Percentiles rank a stretch among this genome's conserved stretches.
phyloP scores from a whole-genome alignment of 106 monocot species.

The Chionographis japonica region DNA sequence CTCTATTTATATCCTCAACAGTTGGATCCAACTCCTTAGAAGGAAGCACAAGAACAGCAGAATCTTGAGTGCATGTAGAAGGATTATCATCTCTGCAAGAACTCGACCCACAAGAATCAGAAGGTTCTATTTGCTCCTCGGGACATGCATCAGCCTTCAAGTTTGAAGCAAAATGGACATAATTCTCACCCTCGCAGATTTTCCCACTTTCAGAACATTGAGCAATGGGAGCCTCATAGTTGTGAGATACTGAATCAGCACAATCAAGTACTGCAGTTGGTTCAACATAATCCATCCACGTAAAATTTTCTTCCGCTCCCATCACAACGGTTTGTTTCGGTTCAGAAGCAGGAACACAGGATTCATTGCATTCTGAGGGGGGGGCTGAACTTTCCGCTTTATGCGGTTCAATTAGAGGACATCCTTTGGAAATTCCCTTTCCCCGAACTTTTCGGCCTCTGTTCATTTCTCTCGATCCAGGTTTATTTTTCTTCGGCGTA shows the following conservation, averaged over 20 bases:
- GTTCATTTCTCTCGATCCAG: constrained; percentile 14
- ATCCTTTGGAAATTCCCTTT: constrained; percentile 3
- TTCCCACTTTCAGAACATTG: constrained; percentile 22
- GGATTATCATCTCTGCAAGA: constrained; percentile 12
- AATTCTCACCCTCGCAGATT: constrained; percentile 12
- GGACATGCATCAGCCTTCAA: constrained; percentile 1
- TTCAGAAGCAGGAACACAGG: constrained; percentile 4
- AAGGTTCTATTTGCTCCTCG: constrained; percentile 13
- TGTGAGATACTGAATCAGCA: constrained; percentile 13
- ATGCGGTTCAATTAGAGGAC: constrained; percentile 2
- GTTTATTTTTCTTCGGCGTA: constrained; percentile 30
- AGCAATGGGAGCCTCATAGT: constrained; percentile 9
- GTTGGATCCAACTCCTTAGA: constrained; percentile 26
- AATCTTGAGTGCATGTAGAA: constrained; percentile 18
- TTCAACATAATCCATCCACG: constrained; percentile 62
- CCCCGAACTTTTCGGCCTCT: constrained; percentile 29
- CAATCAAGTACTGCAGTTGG: constrained; percentile 4
- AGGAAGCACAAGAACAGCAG: constrained; percentile 38
- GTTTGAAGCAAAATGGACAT: background rate
- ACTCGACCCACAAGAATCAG: constrained; percentile 33
- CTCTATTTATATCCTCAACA: constrained; percentile 13
- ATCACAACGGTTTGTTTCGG: constrained; percentile 4
- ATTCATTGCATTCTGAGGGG: constrained; percentile 17
- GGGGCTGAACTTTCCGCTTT: constrained; percentile 9
- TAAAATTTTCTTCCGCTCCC: constrained; percentile 4